These are phyloP conservation scores for Sporisorium exsertum DNA, from an alignment of 1,284 basidiomycete species.

Conservation along the genomic window DNA sequence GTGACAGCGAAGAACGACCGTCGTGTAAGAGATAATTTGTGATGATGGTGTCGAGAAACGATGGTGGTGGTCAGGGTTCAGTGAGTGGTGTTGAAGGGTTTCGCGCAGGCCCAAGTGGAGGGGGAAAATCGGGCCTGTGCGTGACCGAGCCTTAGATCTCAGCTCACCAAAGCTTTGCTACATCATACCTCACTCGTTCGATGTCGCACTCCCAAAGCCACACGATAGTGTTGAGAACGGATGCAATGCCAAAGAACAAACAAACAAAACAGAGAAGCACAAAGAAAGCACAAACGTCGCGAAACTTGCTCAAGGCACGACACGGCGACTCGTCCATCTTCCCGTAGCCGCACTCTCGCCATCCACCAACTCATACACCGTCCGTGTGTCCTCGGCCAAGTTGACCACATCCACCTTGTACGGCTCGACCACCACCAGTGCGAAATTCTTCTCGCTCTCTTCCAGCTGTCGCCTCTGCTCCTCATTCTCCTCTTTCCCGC, in stretches of 20 bases:
- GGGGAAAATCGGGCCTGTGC: neutral
- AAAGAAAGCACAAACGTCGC: neutral
- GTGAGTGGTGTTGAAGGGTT: neutral
- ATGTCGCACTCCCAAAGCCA: neutral
- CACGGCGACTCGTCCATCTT: conserved; percentile 59
- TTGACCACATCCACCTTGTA: conserved; percentile 68
- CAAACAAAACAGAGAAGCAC: neutral
- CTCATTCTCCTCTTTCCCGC: conserved; percentile 62
- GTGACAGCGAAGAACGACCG: neutral
- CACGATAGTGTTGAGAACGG: neutral
- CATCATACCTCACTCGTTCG: neutral
- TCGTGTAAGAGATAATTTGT: neutral
- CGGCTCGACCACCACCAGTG: conserved; percentile 67
- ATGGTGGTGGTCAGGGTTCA: neutral
- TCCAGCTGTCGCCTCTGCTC: conserved; percentile 60
- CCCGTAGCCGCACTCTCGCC: conserved; percentile 37
- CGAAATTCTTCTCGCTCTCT: conserved; percentile 64
- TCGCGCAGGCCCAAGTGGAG: neutral
- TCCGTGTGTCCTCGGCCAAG: conserved; percentile 60
- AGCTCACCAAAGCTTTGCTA: neutral
- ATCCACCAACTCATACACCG: conserved; percentile 50
- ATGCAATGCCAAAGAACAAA: conserved; percentile 1
- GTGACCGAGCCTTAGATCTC: neutral
- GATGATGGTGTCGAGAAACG: neutral
- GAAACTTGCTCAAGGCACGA: conserved; percentile 58